Evolutionary conservation across 192 early-diverging fungal species (phyloP), one percentile per base, ranked within the genome.

Genomic region (Lobosporangium transversale): DNA sequence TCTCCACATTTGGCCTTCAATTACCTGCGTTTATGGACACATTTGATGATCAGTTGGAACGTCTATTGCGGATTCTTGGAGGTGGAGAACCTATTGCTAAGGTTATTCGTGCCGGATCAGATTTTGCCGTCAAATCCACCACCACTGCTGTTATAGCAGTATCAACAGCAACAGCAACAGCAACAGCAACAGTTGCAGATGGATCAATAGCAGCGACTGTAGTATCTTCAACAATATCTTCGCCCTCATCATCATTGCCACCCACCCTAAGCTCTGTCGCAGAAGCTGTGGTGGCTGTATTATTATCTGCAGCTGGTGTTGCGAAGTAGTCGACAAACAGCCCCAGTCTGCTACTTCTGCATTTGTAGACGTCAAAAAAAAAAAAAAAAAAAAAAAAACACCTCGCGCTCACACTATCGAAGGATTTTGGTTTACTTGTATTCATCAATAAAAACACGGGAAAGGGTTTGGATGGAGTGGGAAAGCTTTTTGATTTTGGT

Each of bases 1-100:
- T 29, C 18, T 75, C 71, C 1, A 75, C 71, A 11, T 75, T 75
- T 47, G 71, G 71, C 12, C 42, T 75, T 7, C 58, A 60, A 18
- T 33, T 75, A 1, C 71, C 71, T 12, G 45, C 71, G 0, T 61
- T 75, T 43, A 40, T 75, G 33, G 29, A 63, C 8, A 53, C 30
- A 1, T 4, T 66, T n/a, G 71, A 75, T 30, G 35, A 53, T 20
- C 55, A 50, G 17, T 35, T 75, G 3, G 63, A 61, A 14, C 17
- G 31, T 15, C 29, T 75, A 4, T 20, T 75, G 1, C 49, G 44
- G 23, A 30, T 75, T 36, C 44, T 75, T 1, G 71, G 71, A 2
- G 71, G 71, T 0, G 71, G 71, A 7, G 52, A 60, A 20, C 71
- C 71, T 10, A 32, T 75, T 4, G 71, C 71, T 2, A 52, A 37